Conservation (phyloP, 345 rosid species). For the Eutrema japonicum region DNA sequence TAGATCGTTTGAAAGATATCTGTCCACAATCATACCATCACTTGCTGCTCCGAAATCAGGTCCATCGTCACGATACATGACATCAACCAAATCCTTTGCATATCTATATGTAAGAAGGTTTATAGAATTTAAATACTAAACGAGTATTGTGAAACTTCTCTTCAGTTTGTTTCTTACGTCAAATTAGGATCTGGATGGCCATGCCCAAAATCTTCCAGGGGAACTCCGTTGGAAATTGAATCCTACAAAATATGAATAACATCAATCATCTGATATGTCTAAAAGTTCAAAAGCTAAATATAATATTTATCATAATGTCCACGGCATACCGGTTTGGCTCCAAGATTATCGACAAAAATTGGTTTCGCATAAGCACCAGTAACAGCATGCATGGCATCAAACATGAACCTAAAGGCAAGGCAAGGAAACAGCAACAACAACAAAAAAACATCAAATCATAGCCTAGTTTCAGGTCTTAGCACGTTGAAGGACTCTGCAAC, state of each 20-base stretch:
- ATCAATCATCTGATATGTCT: slow-evolving; percentile 30
- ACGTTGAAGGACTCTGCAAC: slow-evolving; percentile 18
- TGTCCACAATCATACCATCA: slow-evolving; percentile 64
- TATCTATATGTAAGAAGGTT: slow-evolving; percentile 56
- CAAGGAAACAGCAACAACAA: background rate
- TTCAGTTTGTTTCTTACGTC: slow-evolving; percentile 59
- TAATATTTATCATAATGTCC: slow-evolving; percentile 10
- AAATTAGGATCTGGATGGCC: slow-evolving; percentile 99
- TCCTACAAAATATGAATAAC: slow-evolving; percentile 56
- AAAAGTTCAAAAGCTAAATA: slow-evolving; percentile 22
- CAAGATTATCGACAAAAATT: slow-evolving; percentile 85
- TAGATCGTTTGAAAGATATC: slow-evolving; percentile 14
- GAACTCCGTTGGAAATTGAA: slow-evolving; percentile 83
- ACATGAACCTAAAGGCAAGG: slow-evolving; percentile 60
- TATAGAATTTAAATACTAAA: slow-evolving; percentile 28
- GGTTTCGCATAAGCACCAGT: slow-evolving; percentile 96
- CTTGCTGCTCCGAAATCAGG: slow-evolving; percentile 98
- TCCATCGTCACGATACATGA: slow-evolving; percentile 76
- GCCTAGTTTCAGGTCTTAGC: slow-evolving; percentile 28
- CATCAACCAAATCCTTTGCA: slow-evolving; percentile 87
- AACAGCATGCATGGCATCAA: slow-evolving; percentile 99
- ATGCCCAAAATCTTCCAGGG: slow-evolving; percentile 93
- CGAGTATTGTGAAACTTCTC: slow-evolving; percentile 14
- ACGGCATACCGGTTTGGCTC: slow-evolving; percentile 62
- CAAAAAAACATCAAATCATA: slow-evolving; percentile 11